Base-by-base conservation (phyloP, 2,329 filamentous ascomycete genomes). In the Aspergillus niger region DNA sequence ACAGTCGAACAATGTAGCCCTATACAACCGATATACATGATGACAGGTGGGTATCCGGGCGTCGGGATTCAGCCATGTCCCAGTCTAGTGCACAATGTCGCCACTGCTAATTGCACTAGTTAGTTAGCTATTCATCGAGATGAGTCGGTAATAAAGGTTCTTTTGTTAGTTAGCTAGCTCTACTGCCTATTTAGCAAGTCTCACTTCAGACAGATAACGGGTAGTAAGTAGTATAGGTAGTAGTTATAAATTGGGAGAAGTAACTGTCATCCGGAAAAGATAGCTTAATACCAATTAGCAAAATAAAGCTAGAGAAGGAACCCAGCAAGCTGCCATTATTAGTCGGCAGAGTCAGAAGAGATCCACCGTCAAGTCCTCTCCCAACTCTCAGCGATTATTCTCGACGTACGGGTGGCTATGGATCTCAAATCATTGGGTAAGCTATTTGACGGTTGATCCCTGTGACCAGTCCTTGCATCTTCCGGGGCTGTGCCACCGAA, bases 401-500 rank as follows among this genome's bases (percentile, higher is more conserved):
- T 43, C n/a, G 8, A 20, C 8, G 10, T 43, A 8, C 41, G 41
- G 41, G 41, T 44, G 41, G 20, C 20, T 24, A 44, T 44, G 20
- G 17, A 22, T 44, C 41, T 44, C 41, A 44, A 49, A 17, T 48
- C 32, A 28, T 24, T 5, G 26, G 13, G 22, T 49, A 26, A 17
- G 44, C 44, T 49, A 49, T 49, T 49, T 17, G 26, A 30, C n/a
- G 26, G 47, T 11, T 50, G 15, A 30, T 30, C 26, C 44, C 26
- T 17, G 17, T 17, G 47, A 50, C 26, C 47, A n/a, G 47, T 50
- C 47, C 47, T 50, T 50, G 47, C 47, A 50, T 50, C 47, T 50
- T n/a, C 26, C 15, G 26, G n/a, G 47, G 24, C 47, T 32, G 15
- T 30, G 24, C 24, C 26, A 50, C 47, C 17, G 44, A 30, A 32